These are phyloP conservation scores for Fraxinus quadrangulata DNA, from an alignment of 257 asterid genomes.

Conservation along the genomic window DNA sequence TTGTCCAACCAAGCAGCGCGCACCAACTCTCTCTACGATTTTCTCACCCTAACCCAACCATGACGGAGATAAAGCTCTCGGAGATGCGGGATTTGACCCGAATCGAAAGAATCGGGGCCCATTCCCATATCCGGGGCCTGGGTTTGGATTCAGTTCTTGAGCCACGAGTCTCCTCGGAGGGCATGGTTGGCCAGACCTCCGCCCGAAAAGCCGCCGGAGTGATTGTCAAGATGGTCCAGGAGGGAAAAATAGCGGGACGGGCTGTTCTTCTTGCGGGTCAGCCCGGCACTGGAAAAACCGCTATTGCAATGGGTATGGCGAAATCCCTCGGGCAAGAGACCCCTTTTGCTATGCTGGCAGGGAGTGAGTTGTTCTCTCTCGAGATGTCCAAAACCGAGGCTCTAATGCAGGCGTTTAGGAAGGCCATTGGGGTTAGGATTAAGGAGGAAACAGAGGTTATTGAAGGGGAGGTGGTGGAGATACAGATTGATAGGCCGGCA, in stretches of 20 bases:
- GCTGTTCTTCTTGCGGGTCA: slow-evolving; percentile 88
- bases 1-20: too few relatives aligned
- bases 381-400: slow-evolving; percentile 97
- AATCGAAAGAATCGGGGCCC: slow-evolving; percentile 5
- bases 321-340: slow-evolving; percentile 87
- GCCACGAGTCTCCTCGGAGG: slow-evolving; percentile 77
- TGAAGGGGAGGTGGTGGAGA: slow-evolving; percentile 95
- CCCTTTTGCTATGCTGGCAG: slow-evolving; percentile 82
- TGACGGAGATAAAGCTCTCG: slow-evolving; percentile 18
- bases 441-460: slow-evolving; percentile 91
- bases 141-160: slow-evolving; percentile 86
- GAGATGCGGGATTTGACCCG: slow-evolving; percentile 15
- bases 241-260: slow-evolving; percentile 81
- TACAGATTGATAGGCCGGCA: slow-evolving; percentile 83
- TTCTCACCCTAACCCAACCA: background rate
- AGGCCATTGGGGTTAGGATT: slow-evolving; percentile 86
- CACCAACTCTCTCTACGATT: background rate
- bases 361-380: slow-evolving; percentile 38
- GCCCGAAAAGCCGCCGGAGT: slow-evolving; percentile 93
- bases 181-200: slow-evolving; percentile 81
- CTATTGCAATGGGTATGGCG: slow-evolving; percentile 96
- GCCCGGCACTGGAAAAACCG: slow-evolving; percentile 88
- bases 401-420: slow-evolving; percentile 88
- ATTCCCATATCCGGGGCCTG: slow-evolving; percentile 42
- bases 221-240: slow-evolving; percentile 82